phyloP scores from a whole-genome alignment of 1,284 basidiomycete species.

The Microbotryum silenes-acaulis region DNA sequence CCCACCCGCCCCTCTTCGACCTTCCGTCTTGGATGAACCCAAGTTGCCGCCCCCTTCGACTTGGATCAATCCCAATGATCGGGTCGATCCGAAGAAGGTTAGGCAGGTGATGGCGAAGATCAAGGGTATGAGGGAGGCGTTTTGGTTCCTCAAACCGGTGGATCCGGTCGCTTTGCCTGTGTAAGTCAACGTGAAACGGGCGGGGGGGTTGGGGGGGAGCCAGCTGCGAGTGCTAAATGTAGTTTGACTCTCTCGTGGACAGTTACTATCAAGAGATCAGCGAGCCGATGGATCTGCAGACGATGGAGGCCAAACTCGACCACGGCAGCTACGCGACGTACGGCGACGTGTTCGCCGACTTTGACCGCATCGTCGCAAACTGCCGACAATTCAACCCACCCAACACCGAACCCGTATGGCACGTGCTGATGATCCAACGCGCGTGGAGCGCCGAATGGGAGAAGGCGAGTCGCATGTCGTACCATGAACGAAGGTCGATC shows the following conservation, averaged over 20 bases:
- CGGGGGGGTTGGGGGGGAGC: too few species aligned
- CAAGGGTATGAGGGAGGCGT: conserved; percentile 59
- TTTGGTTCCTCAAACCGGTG: conserved; percentile 76
- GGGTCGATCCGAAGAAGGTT: conserved; percentile 52
- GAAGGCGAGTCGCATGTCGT: conserved; percentile 63
- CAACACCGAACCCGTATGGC: conserved; percentile 62
- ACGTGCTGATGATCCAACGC: conserved; percentile 65
- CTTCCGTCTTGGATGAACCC: conserved; percentile 46
- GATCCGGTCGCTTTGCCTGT: conserved; percentile 54
- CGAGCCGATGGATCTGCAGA: conserved; percentile 89
- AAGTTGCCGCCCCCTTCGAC: conserved; percentile 14
- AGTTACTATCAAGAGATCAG: conserved; percentile 91
- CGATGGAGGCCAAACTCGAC: conserved; percentile 65
- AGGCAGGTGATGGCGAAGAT: conserved; percentile 62
- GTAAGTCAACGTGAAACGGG: conserved; percentile 42
- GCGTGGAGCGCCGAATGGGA: conserved; percentile 78
- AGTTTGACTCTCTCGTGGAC: conserved; percentile 49
- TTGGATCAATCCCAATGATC: conserved; percentile 25
- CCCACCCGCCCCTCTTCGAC: conserved; percentile 49
- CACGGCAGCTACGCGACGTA: conserved; percentile 61
- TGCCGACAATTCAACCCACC: conserved; percentile 71
- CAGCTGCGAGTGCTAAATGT: too few species aligned
- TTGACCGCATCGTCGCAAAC: conserved; percentile 79
- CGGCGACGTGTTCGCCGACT: conserved; percentile 72
- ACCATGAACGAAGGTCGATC: conserved; percentile 72